These are phyloP conservation scores for Paxillus rubicundulus DNA, from an alignment of 768 basidiomycete genomes.

Conservation along the genomic window DNA sequence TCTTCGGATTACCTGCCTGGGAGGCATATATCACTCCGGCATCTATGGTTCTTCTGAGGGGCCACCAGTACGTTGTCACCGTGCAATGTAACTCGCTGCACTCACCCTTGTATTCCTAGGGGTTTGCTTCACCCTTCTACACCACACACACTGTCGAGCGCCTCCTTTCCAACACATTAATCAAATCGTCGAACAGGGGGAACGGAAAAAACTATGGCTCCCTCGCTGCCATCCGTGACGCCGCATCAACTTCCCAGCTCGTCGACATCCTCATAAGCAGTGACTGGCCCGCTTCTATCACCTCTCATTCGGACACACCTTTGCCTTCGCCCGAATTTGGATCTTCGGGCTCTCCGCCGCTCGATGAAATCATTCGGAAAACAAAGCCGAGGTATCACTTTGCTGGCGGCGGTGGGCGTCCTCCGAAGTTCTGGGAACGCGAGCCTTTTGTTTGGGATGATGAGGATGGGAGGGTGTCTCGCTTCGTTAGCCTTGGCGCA, in stretches of 20 bases:
- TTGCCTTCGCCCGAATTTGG: slow-evolving; percentile 44
- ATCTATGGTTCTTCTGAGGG: slow-evolving; percentile 59
- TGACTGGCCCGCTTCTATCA: slow-evolving; percentile 67
- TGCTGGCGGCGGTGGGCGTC: slow-evolving; percentile 59
- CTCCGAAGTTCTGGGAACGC: slow-evolving; percentile 88
- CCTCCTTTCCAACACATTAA: slow-evolving; percentile 66
- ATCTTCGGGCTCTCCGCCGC: slow-evolving; percentile 47
- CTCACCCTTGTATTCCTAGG: slow-evolving; percentile 39
- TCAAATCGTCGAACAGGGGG: slow-evolving; percentile 44
- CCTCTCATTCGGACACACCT: slow-evolving; percentile 55
- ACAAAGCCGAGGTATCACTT: slow-evolving; percentile 89
- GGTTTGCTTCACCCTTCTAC: slow-evolving; percentile 76
- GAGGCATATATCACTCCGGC: slow-evolving; percentile 67
- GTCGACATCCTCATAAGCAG: slow-evolving; percentile 83
- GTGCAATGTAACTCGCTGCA: background rate
- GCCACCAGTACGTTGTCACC: slow-evolving; percentile 51
- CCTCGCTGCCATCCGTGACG: slow-evolving; percentile 64
- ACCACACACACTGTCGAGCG: slow-evolving; percentile 67
- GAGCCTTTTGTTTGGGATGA: slow-evolving; percentile 89
- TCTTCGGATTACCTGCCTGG: slow-evolving; percentile 81
- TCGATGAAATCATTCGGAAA: slow-evolving; percentile 62
- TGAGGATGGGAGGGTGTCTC: slow-evolving; percentile 60
- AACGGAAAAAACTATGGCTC: slow-evolving; percentile 54
- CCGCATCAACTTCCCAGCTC: slow-evolving; percentile 58
- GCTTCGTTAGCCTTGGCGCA: slow-evolving; percentile 83